Evolutionary conservation across 2,329 filamentous ascomycete genomes (phyloP), one percentile per base, ranked within the genome.

Genomic region (Pseudopyrenochaeta lycopersici): DNA sequence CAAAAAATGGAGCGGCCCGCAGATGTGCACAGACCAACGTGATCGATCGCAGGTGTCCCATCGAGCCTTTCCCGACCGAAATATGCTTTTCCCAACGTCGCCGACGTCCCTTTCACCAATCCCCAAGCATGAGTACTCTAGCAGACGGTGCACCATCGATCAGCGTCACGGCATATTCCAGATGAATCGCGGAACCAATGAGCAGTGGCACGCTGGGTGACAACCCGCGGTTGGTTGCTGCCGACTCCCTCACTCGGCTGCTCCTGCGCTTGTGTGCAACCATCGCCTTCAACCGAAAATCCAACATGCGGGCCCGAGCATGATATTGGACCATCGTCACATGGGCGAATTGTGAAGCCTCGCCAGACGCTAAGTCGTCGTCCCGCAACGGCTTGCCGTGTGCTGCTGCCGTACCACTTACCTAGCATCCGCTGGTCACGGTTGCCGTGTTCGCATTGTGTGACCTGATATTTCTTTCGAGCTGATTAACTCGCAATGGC

Each of bases 141-240:
- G 15, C 33, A 32, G 20, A 29, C 21, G 18, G 11, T 23, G 50
- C 52, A 53, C 46, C 48, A 56, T 58, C 54, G 55, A 61, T 61
- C 60, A 54, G 31, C 55, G 47, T 2, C 44, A 27, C 43, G 44
- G 46, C 41, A 53, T 47, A 36, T 32, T 21, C 32, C 9, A 39
- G n/a, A 27, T 7, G 10, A 30, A 9, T 20, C 18, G 21, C 23
- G 15, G 15, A 32, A 33, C 49, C 47, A 58, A 54, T 56, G 38
- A 33, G 17, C 30, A 18, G 20, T 7, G 12, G 33, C 14, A 18
- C 12, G 12, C 23, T 40, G n/a, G 21, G 45, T 40, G 42, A 49
- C 29, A 21, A 35, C 23, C 35, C 44, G 31, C 32, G 29, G n/a
- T 6, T 17, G 33, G 4, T 17, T 3, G n/a, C 9, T 17, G 15